phyloP scores from a whole-genome alignment of 352 stramenopile species.

The Proteromonas lacertae region DNA sequence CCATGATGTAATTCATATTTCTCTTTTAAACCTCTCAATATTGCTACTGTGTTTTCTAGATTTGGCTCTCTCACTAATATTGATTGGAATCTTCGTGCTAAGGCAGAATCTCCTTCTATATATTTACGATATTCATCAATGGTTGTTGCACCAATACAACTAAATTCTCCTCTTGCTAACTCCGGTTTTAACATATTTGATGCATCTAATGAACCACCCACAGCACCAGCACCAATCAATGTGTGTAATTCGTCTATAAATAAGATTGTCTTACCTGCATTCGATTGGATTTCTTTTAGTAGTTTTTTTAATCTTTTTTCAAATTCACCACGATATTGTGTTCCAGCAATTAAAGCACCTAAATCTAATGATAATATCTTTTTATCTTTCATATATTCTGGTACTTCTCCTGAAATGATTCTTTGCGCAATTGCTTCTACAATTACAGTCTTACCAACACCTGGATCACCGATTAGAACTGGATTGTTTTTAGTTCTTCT shows the following conservation, averaged over 20 bases:
- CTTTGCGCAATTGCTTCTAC: no score
- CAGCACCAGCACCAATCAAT: constrained; percentile 61
- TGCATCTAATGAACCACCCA: constrained; percentile 54
- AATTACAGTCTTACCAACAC: no score
- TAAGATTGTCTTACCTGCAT: constrained; percentile 79
- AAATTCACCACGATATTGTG: constrained; percentile 87
- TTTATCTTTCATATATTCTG: no score
- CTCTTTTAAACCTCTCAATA: no score
- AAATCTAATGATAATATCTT: constrained; percentile 73
- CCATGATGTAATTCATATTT: constrained; percentile 84
- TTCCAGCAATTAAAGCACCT: constrained; percentile 65
- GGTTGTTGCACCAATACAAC: constrained; percentile 84
- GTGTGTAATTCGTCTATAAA: constrained; percentile 94
- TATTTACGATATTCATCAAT: constrained; percentile 85
- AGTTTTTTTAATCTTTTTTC: constrained; percentile 93
- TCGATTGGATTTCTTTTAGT: constrained; percentile 60
- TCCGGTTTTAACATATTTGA: constrained; percentile 86
- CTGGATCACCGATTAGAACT: no score
- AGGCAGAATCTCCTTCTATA: no score
- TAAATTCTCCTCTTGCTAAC: constrained; percentile 66
- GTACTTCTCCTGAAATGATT: no score
- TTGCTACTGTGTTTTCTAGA: constrained; percentile 64
- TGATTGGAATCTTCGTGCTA: no score
- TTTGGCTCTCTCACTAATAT: no score
- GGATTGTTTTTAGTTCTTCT: no score